Evolutionary conservation across 805 yeast species (phyloP), one percentile per base, ranked within the genome.

Genomic region (Nakazawaea siamensis): DNA sequence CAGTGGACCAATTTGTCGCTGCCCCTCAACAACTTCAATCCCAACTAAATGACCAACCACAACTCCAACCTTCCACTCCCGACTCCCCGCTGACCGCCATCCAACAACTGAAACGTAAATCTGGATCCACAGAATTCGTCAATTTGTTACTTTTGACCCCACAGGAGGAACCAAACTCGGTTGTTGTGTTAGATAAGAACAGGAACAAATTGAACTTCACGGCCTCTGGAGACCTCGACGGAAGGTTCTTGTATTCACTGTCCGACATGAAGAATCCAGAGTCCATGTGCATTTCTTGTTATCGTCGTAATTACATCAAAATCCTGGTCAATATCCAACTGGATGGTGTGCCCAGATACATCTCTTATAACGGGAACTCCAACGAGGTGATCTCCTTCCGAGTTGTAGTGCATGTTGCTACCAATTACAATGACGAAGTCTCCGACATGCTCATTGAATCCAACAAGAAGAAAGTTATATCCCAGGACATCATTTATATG

Each of bases 281-380:
- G 27, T 64, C 67, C 10, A 55, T 48, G 35, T 66, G 63, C n/a
- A 56, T 66, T 17, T 58, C 68, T 9, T 66, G 71, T 42, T 66
- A 66, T 45, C 47, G 72, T 40, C 45, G 72, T 37, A 66, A 66
- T 42, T 62, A 49, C 43, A 62, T 65, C 31, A 64, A 58, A 40
- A 41, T 62, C 5, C 43, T 55, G 8, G 34, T 58, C 18, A 16
- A 27, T 23, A 10, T 37, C 11, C 20, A 13, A 7, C 13, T 38
- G n/a, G 24, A 36, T 16, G 21, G 23, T 6, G 15, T 24, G 8
- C 32, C 38, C 10, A 28, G 25, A 15, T 34, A 13, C 28, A 11
- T 33, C 6, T 21, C 32, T 14, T n/a, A 25, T 2, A 9, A 24
- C 4, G 28, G 12, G 4, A 20, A 25, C 14, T 24, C 28, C 16